Evolutionary conservation across 768 basidiomycete species (phyloP), one percentile per base, ranked within the genome.

Genomic region (Agrocybe praecox): DNA sequence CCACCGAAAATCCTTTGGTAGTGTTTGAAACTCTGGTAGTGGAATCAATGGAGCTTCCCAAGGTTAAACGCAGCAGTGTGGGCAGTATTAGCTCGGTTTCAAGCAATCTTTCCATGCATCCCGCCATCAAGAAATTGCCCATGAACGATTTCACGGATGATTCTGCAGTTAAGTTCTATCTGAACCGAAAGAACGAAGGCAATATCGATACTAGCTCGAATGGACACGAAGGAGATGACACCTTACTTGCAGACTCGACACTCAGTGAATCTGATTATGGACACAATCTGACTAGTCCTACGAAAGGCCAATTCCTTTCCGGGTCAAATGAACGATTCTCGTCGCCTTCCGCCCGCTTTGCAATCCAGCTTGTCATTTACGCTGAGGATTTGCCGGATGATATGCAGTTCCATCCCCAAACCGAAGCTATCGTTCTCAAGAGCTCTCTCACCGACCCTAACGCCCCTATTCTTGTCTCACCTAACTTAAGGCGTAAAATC

Each of bases 101-200:
- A 32, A 95, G 92, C 67, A 95, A 96, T 67, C 79, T 98, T 23
- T 92, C 90, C 3, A 89, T 92, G 84, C 93, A 98, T 67, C 96
- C 96, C 17, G 96, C 97, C 15, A 99, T 98, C 72, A 88, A 86
- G 67, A 92, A 91, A 68, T 76, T 98, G 40, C 86, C 91, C 45
- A 96, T 97, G 94, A 97, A 96, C 65, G 97, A 98, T 69, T 98
- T 96, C 67, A 92, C 92, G 43, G 97, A 99, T 63, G 97, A 98
- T 68, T 94, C 95, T 3, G 88, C 90, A 0, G 96, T 98, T 74
- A 98, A 98, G 72, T 90, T 98, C 72, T 99, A 97, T 73, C 72
- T 98, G 60, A 94, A 98, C 69, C 79, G 92, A 52, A 76, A 81
- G 23, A 68, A 65, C 24, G 72, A 77, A 52, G 69, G 72, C 8